Evolutionary conservation across 306 rosid genomes (phyloP), one percentile per base, ranked within the genome.

Genomic region (Myrica gale): DNA sequence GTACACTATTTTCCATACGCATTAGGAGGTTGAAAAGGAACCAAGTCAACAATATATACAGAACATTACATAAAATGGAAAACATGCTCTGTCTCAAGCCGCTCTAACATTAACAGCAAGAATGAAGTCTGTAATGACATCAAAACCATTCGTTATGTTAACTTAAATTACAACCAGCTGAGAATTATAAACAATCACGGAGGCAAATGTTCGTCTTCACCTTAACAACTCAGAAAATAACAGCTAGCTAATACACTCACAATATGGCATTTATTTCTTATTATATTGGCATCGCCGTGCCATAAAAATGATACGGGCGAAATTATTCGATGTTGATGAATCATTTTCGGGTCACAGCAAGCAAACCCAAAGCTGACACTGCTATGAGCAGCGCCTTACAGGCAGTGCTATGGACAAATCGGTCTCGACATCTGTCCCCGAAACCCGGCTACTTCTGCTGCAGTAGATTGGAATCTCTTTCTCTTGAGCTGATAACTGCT

Each of bases 371-470:
- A 5, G 9, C 52, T 46, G 17, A 3, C 44, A 12, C 32, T 26
- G 7, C 7, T 44, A 74, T 46, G 26, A 71, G 77, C 81, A 81
- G 74, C 71, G 84, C 19, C 67, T 69, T 26, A 74, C 32, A 16
- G 90, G 91, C 60, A 76, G 80, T 76, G 91, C 91, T 19, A 89
- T 87, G 79, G 67, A 81, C 71, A 90, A 67, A 16, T 79, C 84
- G 0, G 89, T 89, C 73, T 84, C 90, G 50, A 77, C 86, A 9
- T 75, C 50, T 8, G 4, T 66, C 2, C 17, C 82, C 5, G 80
- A 76, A 76, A 55, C 69, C 61, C 26, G 54, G 69, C 73, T 48
- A 37, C 68, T 79, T 58, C 63, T 74, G 71, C 81, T 69, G 76
- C 80, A 2, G 41, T 39, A 5, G 6, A 26, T 52, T 72, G 48